A percentile compares a stretch with the other conserved stretches of the same genome.
Evolutionary conservation across 257 asterid species (phyloP).

Genomic region (Ballota nigra): DNA sequence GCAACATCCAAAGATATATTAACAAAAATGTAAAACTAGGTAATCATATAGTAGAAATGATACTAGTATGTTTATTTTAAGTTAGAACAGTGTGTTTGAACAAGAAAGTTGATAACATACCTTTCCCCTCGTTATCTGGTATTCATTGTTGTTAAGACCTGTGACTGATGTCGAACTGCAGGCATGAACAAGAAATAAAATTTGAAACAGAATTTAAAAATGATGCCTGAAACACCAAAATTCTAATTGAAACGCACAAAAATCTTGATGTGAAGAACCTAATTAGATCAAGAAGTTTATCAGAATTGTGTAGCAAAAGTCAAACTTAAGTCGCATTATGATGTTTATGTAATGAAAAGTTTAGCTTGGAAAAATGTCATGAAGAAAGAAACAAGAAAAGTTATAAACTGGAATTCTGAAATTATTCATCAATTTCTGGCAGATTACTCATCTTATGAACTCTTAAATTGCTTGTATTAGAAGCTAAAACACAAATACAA

Average conservation of each 20-base stretch:
- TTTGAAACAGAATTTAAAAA: neutral
- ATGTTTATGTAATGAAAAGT: too few relatives aligned
- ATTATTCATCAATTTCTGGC: neutral
- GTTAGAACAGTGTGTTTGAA: too few relatives aligned
- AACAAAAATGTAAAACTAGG: neutral
- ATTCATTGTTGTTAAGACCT: constrained; percentile 96
- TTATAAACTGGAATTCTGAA: neutral
- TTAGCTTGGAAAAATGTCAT: too few relatives aligned
- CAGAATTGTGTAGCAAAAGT: neutral
- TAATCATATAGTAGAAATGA: neutral
- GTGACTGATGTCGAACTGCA: constrained; percentile 79
- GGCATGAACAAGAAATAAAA: constrained; percentile 7
- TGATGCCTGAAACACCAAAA: constrained; percentile 19
- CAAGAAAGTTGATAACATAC: constrained; percentile 34
- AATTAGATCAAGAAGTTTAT: neutral
- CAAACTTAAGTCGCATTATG: too few relatives aligned
- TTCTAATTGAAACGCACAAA: neutral
- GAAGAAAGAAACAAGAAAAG: too few relatives aligned
- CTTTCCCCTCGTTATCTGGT: constrained; percentile 92
- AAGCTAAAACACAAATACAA: neutral
- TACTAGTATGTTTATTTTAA: too few relatives aligned
- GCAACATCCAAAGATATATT: constrained; percentile 16
- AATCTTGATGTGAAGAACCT: constrained; percentile 1
- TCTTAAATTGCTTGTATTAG: neutral
- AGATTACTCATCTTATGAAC: neutral